Base-by-base conservation (phyloP, 2,329 filamentous ascomycete species). In the Aureobasidium sp. region DNA sequence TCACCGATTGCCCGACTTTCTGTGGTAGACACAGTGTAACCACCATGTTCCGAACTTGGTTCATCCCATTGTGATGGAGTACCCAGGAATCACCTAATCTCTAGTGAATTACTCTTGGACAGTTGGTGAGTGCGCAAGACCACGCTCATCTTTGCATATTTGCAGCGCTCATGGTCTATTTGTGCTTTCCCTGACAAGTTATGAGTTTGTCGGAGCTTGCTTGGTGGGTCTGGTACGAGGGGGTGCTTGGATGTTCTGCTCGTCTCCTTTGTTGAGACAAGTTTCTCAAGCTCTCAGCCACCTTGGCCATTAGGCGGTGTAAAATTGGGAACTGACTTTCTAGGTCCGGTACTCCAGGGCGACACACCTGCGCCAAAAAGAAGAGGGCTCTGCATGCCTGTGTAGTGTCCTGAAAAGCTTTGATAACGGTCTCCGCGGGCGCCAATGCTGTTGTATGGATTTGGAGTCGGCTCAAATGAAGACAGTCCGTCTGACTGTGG, bases 381-480 rank as follows among this genome's bases (percentile, higher is more conserved):
- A 36, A 78, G 59, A 9, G 76, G 75, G 63, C 74, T 78, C 8
- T 70, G 71, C 67, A 77, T 71, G 47, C 69, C 72, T 20, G 72
- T 70, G 15, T 69, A 65, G 10, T 73, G 65, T 24, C 71, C 71
- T 41, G 71, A 69, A 46, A 62, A 51, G 43, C 60, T 62, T 15
- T 48, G 50, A 15, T 46, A 53, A 13, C 60, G 27, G 24, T 62
- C 43, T n/a, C 41, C 60, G 15, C 50, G 57, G 20, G 26, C 50
- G 9, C 41, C 50, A 24, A 62, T 43, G 6, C 8, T 36, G 13
- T 46, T 69, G 29, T 48, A 71, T 66, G 69, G 47, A 64, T 68
- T 63, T 17, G 64, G 53, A 24, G 66, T 64, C 7, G 60, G 63
- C 13, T 64, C 65, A 20, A 66, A 65, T 3, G 66, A 66, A 6